These are phyloP conservation scores for Buddleja alternifolia DNA, from an alignment of 257 asterid genomes.

Conservation along the genomic window DNA sequence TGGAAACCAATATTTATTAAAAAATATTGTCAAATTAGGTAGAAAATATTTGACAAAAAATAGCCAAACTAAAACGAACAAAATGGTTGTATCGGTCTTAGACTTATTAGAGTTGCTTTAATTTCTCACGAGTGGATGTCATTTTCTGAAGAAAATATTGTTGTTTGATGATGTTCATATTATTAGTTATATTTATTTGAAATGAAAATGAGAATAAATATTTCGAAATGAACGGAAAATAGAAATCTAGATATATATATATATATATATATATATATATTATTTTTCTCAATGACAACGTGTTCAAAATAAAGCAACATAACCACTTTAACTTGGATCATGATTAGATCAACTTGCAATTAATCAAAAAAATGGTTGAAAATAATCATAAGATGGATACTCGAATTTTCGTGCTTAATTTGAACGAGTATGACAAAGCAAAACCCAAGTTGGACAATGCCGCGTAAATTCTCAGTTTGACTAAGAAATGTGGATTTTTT, in stretches of 20 bases:
- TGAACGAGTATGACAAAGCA: neutral
- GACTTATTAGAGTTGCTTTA: neutral
- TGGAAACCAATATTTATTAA: neutral
- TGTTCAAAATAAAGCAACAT: too few species aligned
- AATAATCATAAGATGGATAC: neutral
- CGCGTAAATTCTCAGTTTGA: conserved; percentile 30
- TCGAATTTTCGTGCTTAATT: neutral
- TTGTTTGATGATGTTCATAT: neutral
- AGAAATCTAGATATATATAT: too few species aligned
- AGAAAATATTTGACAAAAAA: neutral
- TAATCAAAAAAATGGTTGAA: neutral
- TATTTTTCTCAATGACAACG: too few species aligned
- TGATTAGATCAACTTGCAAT: neutral
- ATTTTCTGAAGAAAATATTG: neutral
- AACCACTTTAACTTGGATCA: neutral
- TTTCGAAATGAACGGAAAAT: too few species aligned
- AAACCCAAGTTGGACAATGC: neutral
- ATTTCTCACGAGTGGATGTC: too few species aligned
- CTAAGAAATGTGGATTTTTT: conserved; percentile 24
- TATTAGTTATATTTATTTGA: too few species aligned
- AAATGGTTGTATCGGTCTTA: neutral
- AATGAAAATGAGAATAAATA: too few species aligned
- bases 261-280: too few species aligned
- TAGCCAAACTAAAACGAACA: conserved; percentile 1
- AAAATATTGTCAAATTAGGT: conserved; percentile 19